phyloP scores from a whole-genome alignment of 2,329 filamentous ascomycete species.

The Phyllosticta capitalensis region DNA sequence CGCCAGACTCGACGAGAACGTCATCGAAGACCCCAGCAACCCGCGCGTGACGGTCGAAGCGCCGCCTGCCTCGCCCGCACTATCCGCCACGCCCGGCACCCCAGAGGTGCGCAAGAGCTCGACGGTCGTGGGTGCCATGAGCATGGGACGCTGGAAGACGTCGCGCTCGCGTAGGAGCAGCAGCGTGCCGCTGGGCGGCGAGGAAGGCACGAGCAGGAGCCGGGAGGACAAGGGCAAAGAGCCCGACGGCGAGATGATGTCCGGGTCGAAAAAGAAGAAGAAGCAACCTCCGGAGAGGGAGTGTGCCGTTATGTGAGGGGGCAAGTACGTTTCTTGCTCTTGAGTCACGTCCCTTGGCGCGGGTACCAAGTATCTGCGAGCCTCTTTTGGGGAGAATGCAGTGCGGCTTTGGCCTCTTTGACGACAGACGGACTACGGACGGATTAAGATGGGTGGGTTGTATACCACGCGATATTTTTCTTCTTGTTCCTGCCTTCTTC shows the following conservation, averaged over 20 bases:
- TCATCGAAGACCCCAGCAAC: constrained; percentile 1
- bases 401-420: too few species aligned
- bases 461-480: neutral
- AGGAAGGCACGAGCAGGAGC: neutral
- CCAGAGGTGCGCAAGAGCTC: constrained; percentile 15
- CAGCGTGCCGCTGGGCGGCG: constrained; percentile 7
- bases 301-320: constrained; percentile 34
- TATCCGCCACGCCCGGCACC: neutral
- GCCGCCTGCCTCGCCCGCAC: constrained; percentile 6
- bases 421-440: too few species aligned
- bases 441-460: neutral
- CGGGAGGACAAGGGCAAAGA: constrained; percentile 18
- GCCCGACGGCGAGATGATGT: neutral
- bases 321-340: too few species aligned
- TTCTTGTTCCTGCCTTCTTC: neutral
- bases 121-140: constrained; percentile 16
- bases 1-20: neutral
- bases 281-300: constrained; percentile 31
- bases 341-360: too few species aligned
- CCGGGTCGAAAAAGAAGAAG: neutral
- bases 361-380: too few species aligned
- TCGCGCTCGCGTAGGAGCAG: constrained; percentile 14
- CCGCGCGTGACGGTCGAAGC: constrained; percentile 9
- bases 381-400: too few species aligned
- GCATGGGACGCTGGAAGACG: constrained; percentile 20